Percentiles rank a stretch among this genome's conserved stretches.
Conservation (phyloP, 768 basidiomycete genomes). For the Trametes meyenii region DNA sequence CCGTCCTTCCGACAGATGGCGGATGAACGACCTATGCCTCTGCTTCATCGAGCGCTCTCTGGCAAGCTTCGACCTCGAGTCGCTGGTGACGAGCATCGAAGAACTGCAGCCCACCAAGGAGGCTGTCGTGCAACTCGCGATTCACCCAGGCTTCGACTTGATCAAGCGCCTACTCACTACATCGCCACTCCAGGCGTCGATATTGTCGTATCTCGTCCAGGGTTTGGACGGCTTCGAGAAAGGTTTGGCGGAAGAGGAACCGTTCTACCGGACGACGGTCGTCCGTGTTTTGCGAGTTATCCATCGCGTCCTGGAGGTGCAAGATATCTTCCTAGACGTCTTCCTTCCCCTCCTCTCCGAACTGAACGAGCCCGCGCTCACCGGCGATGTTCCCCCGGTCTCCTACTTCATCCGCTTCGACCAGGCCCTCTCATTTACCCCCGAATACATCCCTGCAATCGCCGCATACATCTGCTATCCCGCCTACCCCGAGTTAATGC, state of each 20-base stretch:
- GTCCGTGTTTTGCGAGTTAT: constrained; percentile 81
- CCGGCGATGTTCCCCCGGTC: constrained; percentile 59
- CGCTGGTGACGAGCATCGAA: constrained; percentile 60
- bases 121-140: constrained; percentile 53
- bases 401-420: constrained; percentile 77
- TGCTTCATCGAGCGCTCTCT: constrained; percentile 84
- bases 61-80: constrained; percentile 80
- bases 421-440: constrained; percentile 68
- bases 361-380: constrained; percentile 54
- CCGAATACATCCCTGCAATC: constrained; percentile 77
- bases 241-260: constrained; percentile 66
- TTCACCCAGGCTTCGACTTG: constrained; percentile 88
- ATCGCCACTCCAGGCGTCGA: constrained; percentile 67
- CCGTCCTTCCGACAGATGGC: constrained; percentile 79
- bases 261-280: constrained; percentile 74
- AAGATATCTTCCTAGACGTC: constrained; percentile 88
- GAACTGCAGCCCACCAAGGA: constrained; percentile 56
- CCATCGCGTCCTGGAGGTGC: constrained; percentile 79
- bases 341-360: constrained; percentile 78
- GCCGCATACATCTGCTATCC: constrained; percentile 79
- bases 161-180: constrained; percentile 77
- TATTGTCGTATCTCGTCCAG: constrained; percentile 81
- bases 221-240: constrained; percentile 79
- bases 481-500: constrained; percentile 68
- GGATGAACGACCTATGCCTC: constrained; percentile 81